Conservation (phyloP, 208 protist species). For the Crithidia bombi region DNA sequence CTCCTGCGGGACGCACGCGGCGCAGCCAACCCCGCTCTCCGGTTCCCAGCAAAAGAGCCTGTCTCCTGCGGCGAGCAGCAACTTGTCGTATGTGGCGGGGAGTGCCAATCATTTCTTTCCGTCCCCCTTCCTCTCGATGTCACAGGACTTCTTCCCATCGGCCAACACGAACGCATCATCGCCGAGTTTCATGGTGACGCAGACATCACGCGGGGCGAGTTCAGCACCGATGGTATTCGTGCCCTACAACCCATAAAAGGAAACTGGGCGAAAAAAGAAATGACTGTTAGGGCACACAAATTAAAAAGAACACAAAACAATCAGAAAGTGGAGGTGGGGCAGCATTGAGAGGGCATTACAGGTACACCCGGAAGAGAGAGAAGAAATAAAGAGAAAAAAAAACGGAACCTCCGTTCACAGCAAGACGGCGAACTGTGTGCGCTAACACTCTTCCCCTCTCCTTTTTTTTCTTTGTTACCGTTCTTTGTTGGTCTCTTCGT, state of each 20-base stretch:
- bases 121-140: not conserved
- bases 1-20: not conserved
- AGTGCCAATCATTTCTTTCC: not conserved
- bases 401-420: too few species aligned
- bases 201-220: not conserved
- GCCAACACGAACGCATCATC: not conserved
- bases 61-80: slow-evolving; percentile 5
- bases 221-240: slow-evolving; percentile 21
- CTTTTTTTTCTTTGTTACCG: slow-evolving; percentile 5
- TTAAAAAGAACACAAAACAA: not conserved
- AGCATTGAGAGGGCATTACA: too few species aligned
- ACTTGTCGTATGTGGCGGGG: slow-evolving; percentile 1
- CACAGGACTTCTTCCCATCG: not conserved
- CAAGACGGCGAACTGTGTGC: too few species aligned
- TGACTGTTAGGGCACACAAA: not conserved
- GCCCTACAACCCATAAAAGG: slow-evolving; percentile 10
- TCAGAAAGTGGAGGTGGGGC: too few species aligned
- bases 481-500: not conserved
- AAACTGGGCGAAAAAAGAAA: not conserved
- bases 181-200: slow-evolving; percentile 19
- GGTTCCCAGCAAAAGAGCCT: slow-evolving; percentile 16
- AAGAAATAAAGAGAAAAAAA: too few species aligned
- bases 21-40: not conserved
- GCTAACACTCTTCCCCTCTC: not conserved
- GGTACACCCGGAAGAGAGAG: too few species aligned